Conservation (phyloP, 176 grass and related monocot genomes). For the Coix lacrymajobi region DNA sequence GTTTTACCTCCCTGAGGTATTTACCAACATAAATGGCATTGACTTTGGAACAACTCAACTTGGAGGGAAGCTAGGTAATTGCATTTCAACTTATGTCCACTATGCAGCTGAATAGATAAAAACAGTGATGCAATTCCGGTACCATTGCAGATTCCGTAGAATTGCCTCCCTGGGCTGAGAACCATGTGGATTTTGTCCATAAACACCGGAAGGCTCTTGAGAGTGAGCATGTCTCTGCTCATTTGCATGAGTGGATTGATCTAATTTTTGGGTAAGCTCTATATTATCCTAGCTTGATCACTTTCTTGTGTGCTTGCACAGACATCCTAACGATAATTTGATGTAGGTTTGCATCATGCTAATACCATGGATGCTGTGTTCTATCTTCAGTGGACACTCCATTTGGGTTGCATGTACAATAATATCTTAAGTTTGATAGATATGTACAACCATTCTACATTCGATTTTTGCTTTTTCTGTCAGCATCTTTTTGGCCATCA, state of each 20-base stretch:
- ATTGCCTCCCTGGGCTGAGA: constrained; percentile 95
- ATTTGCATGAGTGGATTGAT: constrained; percentile 98
- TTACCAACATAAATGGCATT: constrained; percentile 84
- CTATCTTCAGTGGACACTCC: neutral
- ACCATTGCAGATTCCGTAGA: constrained; percentile 73
- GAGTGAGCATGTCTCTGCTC: constrained; percentile 89
- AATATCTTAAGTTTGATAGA: neutral
- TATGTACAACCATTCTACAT: neutral
- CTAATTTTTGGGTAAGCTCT: constrained; percentile 83
- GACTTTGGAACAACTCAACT: constrained; percentile 96
- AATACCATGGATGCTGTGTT: neutral
- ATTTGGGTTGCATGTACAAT: neutral
- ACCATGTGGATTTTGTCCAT: constrained; percentile 94
- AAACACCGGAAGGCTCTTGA: constrained; percentile 97
- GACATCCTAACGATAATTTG: neutral
- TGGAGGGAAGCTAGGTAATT: constrained; percentile 90
- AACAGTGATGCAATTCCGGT: neutral
- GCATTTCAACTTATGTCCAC: neutral
- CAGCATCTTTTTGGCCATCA: neutral
- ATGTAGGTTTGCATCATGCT: neutral
- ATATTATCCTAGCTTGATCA: constrained; percentile 7
- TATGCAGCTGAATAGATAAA: constrained; percentile 11
- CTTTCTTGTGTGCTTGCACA: neutral
- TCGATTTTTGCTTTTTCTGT: neutral
- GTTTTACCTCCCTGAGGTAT: constrained; percentile 95